phyloP scores from a whole-genome alignment of 1,284 basidiomycete species.

The Afroboletus lepidellus region DNA sequence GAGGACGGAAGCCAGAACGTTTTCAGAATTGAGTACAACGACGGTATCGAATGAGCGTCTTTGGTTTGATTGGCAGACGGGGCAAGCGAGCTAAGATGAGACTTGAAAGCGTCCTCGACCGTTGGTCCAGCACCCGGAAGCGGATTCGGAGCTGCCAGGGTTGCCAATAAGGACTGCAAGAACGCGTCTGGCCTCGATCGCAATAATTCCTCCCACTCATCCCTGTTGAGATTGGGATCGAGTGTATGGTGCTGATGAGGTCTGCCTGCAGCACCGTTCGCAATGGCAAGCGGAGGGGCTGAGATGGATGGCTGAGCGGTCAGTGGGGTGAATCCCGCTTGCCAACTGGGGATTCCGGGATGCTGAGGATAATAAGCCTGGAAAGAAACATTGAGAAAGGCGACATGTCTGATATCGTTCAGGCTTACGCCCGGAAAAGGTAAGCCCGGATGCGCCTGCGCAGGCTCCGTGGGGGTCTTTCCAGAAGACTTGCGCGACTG shows the following conservation, averaged over 20 bases:
- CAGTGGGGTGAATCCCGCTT: slow-evolving; percentile 27
- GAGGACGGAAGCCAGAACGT: slow-evolving; percentile 78
- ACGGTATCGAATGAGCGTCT: slow-evolving; percentile 53
- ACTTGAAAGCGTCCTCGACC: slow-evolving; percentile 71
- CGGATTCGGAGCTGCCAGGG: slow-evolving; percentile 58
- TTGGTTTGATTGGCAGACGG: slow-evolving; percentile 40
- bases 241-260: slow-evolving; percentile 40
- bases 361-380: slow-evolving; percentile 36
- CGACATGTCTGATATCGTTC: background rate
- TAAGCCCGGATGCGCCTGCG: slow-evolving; percentile 24
- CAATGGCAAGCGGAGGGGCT: slow-evolving; percentile 35
- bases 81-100: slow-evolving; percentile 61
- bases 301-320: slow-evolving; percentile 31
- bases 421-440: slow-evolving; percentile 32
- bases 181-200: slow-evolving; percentile 54
- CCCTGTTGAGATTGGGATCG: slow-evolving; percentile 51
- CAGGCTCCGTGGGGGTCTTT: slow-evolving; percentile 22
- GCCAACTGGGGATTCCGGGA: slow-evolving; percentile 34
- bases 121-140: slow-evolving; percentile 53
- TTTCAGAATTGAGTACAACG: slow-evolving; percentile 67
- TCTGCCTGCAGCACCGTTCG: slow-evolving; percentile 20
- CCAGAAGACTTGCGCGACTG: slow-evolving; percentile 42
- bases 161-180: slow-evolving; percentile 50
- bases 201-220: slow-evolving; percentile 61
- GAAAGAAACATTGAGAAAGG: slow-evolving; percentile 4